Evolutionary conservation across 2,329 filamentous ascomycete genomes (phyloP).

Genomic region (Calonectria henricotiae): DNA sequence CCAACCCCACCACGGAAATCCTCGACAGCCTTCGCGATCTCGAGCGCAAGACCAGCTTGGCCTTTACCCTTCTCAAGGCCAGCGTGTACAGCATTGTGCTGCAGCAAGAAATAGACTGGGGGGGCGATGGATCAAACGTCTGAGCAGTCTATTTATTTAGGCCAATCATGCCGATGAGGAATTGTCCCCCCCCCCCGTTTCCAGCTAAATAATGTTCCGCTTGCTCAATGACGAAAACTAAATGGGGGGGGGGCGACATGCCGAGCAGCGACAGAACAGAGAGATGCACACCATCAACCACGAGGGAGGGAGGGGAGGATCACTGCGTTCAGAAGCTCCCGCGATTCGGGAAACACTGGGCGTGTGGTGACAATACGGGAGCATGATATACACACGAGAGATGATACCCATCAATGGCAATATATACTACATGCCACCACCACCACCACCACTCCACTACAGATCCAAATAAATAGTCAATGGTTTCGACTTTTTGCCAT

Average conservation of each 20-base stretch:
- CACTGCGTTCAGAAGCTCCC: neutral
- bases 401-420: constrained; percentile 43
- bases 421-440: neutral
- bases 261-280: too few relatives aligned
- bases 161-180: too few relatives aligned
- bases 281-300: neutral
- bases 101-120: constrained; percentile 94
- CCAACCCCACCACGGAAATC: constrained; percentile 84
- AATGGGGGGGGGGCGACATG: too few relatives aligned
- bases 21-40: constrained; percentile 89
- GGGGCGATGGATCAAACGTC: constrained; percentile 68
- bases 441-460: too few relatives aligned
- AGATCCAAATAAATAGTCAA: too few relatives aligned
- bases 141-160: constrained; percentile 45
- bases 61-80: constrained; percentile 96
- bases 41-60: constrained; percentile 94
- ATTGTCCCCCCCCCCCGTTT: too few relatives aligned
- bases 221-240: neutral
- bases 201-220: too few relatives aligned
- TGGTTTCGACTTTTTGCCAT: too few relatives aligned
- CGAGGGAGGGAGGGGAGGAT: too few relatives aligned
- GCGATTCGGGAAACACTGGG: neutral
- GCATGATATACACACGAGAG: constrained; percentile 33
- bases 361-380: neutral
- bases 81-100: constrained; percentile 99